Percentiles rank a stretch among this genome's conserved stretches.
Conservation (phyloP, 768 basidiomycete species). For the Psilocybe tampanensis region DNA sequence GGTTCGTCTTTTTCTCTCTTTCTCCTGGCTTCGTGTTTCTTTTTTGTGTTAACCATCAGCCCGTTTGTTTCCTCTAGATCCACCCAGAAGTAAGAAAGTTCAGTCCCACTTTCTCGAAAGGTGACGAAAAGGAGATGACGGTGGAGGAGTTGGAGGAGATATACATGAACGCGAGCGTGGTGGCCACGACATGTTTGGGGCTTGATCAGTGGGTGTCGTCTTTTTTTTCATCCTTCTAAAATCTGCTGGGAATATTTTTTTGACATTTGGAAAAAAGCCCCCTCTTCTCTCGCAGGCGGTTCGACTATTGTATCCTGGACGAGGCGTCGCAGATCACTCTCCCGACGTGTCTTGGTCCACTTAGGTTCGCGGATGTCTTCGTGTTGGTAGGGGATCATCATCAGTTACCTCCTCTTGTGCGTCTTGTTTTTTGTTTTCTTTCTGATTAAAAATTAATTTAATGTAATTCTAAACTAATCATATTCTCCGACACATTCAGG, state of each 20-base stretch:
- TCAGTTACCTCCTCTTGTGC: constrained; percentile 92
- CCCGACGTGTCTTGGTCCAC: constrained; percentile 92
- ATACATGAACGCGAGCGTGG: constrained; percentile 86
- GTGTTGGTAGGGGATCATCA: constrained; percentile 97
- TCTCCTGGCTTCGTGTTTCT: no score
- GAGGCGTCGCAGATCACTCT: constrained; percentile 98
- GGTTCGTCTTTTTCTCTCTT: constrained; percentile 42
- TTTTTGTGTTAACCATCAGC: no score
- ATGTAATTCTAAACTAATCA: neutral
- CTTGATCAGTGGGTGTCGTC: constrained; percentile 81
- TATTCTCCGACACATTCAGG: no score
- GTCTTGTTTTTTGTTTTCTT: constrained; percentile 21
- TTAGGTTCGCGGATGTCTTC: constrained; percentile 88
- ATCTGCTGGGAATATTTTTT: no score
- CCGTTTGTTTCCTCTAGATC: no score
- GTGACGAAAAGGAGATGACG: constrained; percentile 49
- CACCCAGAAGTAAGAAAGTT: constrained; percentile 79
- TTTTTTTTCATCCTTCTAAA: no score
- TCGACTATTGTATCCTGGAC: constrained; percentile 97
- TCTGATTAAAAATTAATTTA: no score
- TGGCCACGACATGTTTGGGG: constrained; percentile 93
- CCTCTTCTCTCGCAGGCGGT: constrained; percentile 79
- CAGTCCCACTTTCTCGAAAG: constrained; percentile 55
- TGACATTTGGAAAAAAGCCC: constrained; percentile 57
- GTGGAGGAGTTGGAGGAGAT: constrained; percentile 85